Base-by-base conservation (phyloP, 306 rosid genomes). In the Acmispon strigosus region DNA sequence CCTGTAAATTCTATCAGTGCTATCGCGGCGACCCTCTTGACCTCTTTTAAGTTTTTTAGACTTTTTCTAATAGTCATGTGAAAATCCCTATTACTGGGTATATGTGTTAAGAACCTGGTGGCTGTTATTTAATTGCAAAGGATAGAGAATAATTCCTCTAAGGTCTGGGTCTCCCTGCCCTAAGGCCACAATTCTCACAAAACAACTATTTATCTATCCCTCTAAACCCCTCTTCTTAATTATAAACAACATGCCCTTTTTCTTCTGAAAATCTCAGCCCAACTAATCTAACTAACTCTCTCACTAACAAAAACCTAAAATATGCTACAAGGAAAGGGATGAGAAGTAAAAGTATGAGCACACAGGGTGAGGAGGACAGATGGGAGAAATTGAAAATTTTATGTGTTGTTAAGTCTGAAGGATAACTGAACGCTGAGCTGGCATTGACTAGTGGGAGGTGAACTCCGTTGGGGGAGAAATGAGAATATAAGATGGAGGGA, bases 1-100 rank as follows among this genome's bases (percentile, higher is more conserved):
- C 67, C 50, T 62, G 48, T 55, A 20, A 62, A 45, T 62, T 55
- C 56, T 75, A 45, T 75, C 8, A 9, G 18, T 50, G n/a, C 61
- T 27, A 47, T 53, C 72, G 4, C 13, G 54, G 24, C 5, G 18
- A 18, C 67, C 65, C 48, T 42, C 55, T 53, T 16, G 60, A 9
- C 56, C 42, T 49, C 53, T 17, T 27, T 17, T 1, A 17, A 9
- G 66, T 36, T 43, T 62, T 20, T 55, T 24, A 12, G 3, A 8
- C 20, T 50, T 62, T 32, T 17, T 11, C 39, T 8, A 2, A 11
- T 29, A 13, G 45, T 50, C 42, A 7, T 66, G 13, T 16, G 44
- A 18, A 16, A 34, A 12, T 34, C 12, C 60, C 45, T 15, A 14
- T 34, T 48, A 45, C 29, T 5, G 37, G 37, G 37, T 32, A 32